Evolutionary conservation across 2,329 filamentous ascomycete species (phyloP).

Genomic region (Stachybotrys elegans): DNA sequence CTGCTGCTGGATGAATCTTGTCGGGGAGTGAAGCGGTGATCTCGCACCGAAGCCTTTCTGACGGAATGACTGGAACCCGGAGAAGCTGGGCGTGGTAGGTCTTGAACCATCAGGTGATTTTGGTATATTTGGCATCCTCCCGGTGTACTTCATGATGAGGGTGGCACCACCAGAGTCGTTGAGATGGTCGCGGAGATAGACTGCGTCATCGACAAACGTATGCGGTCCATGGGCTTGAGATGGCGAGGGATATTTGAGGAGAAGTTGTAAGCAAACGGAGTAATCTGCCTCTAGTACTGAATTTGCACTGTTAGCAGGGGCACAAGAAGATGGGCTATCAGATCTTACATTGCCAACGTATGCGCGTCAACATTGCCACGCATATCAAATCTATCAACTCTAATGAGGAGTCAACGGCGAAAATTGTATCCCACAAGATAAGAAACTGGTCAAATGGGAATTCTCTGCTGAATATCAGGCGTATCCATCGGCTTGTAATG

Average conservation of each 20-base stretch:
- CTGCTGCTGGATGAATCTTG: constrained; percentile 50
- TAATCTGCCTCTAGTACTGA: constrained; percentile 85
- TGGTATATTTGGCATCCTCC: constrained; percentile 38
- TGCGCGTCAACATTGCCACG: constrained; percentile 85
- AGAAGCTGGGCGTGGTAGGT: constrained; percentile 29
- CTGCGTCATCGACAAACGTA: constrained; percentile 80
- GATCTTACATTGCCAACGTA: constrained; percentile 77
- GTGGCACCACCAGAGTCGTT: constrained; percentile 55
- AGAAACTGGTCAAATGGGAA: constrained; percentile 85
- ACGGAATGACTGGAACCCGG: constrained; percentile 29
- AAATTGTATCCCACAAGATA: constrained; percentile 83
- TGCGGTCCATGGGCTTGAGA: constrained; percentile 59
- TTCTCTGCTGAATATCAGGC: constrained; percentile 87
- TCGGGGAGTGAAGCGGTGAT: constrained; percentile 42
- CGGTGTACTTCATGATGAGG: constrained; percentile 68
- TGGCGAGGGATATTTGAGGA: constrained; percentile 78
- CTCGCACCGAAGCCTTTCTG: constrained; percentile 34
- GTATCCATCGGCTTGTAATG: constrained; percentile 18
- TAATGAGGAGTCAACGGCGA: constrained; percentile 76
- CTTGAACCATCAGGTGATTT: constrained; percentile 18
- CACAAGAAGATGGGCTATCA: not conserved
- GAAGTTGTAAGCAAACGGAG: constrained; percentile 72
- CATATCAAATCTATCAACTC: constrained; percentile 87
- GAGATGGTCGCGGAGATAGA: constrained; percentile 66
- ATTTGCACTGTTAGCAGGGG: constrained; percentile 17